Percentiles rank a stretch among this genome's conserved stretches.
Evolutionary conservation across 768 basidiomycete genomes (phyloP).

Genomic region (Xanthoconium stramineum): DNA sequence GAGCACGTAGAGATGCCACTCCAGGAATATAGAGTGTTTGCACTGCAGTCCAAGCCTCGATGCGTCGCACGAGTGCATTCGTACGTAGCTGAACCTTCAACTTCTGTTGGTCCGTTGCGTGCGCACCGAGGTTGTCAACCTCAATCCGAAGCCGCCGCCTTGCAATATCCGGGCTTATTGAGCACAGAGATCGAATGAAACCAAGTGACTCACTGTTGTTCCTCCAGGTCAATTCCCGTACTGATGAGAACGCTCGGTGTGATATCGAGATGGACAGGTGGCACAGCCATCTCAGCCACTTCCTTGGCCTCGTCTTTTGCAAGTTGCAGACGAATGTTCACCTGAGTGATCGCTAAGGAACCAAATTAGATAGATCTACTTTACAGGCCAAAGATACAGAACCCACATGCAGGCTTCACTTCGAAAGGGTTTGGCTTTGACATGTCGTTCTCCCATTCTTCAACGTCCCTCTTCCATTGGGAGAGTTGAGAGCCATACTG

Average conservation of each 20-base stretch:
- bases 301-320: not conserved
- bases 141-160: not conserved
- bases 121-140: not conserved
- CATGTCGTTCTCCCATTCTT: conserved; percentile 8
- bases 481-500: not conserved
- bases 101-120: conserved; percentile 29
- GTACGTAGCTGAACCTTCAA: not conserved
- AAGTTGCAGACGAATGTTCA: not conserved
- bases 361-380: too few relatives aligned
- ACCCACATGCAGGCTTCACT: too few relatives aligned
- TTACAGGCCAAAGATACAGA: too few relatives aligned
- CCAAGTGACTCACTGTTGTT: not conserved
- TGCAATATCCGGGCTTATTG: too few relatives aligned
- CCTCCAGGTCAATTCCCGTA: not conserved
- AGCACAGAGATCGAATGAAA: too few relatives aligned
- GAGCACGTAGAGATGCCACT: not conserved
- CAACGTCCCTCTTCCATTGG: not conserved
- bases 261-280: not conserved
- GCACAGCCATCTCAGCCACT: too few relatives aligned
- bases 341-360: not conserved
- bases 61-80: not conserved
- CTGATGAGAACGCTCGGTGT: not conserved
- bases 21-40: not conserved
- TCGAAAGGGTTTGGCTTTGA: conserved; percentile 12
- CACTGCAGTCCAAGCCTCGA: not conserved